Conservation (phyloP, 1,284 basidiomycete species). For the Cryptococcus hybrid region DNA sequence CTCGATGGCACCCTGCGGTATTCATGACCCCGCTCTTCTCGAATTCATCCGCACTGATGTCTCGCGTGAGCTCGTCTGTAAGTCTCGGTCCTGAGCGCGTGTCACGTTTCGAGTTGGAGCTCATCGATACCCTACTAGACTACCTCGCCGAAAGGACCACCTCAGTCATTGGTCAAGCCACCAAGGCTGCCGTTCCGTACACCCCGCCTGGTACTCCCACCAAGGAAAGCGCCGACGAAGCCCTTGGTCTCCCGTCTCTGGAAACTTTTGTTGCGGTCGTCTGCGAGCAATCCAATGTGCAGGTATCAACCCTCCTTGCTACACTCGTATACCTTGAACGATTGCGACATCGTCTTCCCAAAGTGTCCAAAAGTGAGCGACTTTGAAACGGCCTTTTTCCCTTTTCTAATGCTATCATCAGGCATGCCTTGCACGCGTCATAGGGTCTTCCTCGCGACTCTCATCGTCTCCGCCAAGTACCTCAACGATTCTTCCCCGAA, state of each 20-base stretch:
- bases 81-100: constrained; percentile 17
- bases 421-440: constrained; percentile 79
- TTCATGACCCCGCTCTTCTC: constrained; percentile 71
- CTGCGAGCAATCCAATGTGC: constrained; percentile 82
- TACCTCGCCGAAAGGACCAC: constrained; percentile 49
- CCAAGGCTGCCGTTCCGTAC: constrained; percentile 36
- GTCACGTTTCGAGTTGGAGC: constrained; percentile 5
- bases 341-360: constrained; percentile 73
- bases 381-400: constrained; percentile 7
- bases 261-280: constrained; percentile 86
- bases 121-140: constrained; percentile 18
- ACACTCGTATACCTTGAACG: constrained; percentile 93
- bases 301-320: constrained; percentile 85
- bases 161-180: constrained; percentile 48
- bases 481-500: constrained; percentile 94
- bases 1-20: constrained; percentile 65
- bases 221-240: constrained; percentile 41
- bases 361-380: constrained; percentile 73
- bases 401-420: constrained; percentile 11
- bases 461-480: constrained; percentile 97
- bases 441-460: constrained; percentile 89
- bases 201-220: constrained; percentile 26
- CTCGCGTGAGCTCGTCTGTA: constrained; percentile 73
- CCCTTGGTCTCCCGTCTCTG: constrained; percentile 66
- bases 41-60: constrained; percentile 73